These are phyloP conservation scores for Microsporum ferrugineum DNA, from an alignment of 2,329 filamentous ascomycete genomes.

Conservation along the genomic window DNA sequence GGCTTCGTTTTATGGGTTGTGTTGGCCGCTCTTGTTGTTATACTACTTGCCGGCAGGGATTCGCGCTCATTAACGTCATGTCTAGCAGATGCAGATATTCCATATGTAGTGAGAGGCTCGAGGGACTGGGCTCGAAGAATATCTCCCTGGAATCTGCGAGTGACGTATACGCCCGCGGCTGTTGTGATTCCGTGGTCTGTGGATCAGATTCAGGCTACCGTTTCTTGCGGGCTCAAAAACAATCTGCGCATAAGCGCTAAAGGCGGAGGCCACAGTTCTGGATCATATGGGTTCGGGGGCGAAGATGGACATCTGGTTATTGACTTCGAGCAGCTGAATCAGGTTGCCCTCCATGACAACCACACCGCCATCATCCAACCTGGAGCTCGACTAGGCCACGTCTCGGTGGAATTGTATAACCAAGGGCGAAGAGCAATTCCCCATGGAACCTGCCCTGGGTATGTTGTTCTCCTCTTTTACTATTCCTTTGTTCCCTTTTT, in stretches of 20 bases:
- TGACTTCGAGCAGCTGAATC: conserved; percentile 17
- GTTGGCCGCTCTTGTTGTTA: neutral
- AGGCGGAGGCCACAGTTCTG: conserved; percentile 43
- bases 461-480: neutral
- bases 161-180: conserved; percentile 20
- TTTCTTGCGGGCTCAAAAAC: conserved; percentile 33
- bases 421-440: conserved; percentile 16
- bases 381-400: conserved; percentile 17
- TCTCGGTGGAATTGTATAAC: conserved; percentile 18
- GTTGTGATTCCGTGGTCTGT: conserved; percentile 21
- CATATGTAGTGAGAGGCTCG: neutral
- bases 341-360: conserved; percentile 14
- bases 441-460: conserved; percentile 19
- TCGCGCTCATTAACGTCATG: neutral
- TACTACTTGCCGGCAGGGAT: neutral
- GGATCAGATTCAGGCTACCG: conserved; percentile 32
- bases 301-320: conserved; percentile 18
- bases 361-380: conserved; percentile 18
- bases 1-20: neutral
- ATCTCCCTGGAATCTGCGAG: conserved; percentile 19
- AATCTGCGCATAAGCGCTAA: conserved; percentile 39
- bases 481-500: neutral
- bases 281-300: conserved; percentile 17
- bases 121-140: neutral
- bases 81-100: neutral